Evolutionary conservation across 352 stramenopile genomes (phyloP), one percentile per base, ranked within the genome.

Genomic region (Globisporangium camurandrum): DNA sequence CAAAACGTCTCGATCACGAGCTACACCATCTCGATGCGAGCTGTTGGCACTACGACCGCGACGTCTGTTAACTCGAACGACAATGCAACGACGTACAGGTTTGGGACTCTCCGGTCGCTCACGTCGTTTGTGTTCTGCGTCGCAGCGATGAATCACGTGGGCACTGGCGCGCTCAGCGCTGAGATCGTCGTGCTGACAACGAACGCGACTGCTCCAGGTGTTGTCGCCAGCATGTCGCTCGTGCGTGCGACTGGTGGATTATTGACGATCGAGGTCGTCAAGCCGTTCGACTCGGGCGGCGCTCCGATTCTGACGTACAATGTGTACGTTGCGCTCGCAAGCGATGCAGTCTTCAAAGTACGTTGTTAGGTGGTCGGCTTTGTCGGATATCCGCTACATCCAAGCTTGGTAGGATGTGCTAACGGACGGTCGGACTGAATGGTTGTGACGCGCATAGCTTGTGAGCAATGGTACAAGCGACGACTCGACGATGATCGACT

Each of bases 251-350:
- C 75, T 0, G 75, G 75, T 3, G 75, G 75, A 3, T 48, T 82
- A 28, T 45, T 87, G 5, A 65, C 56, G 2, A 19, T 87, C 2
- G 38, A 24, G 11, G 50, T 87, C 1, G 22, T 20, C 0, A 22
- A 59, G 0, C 68, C 75, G 4, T 49, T 67, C 11, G 75, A 87
- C 27, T 57, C 34, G 6, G 75, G 75, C 22, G 75, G 72, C 8
- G 40, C 62, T 6, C n/a, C 58, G n/a, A 59, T 84, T 22, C 42
- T 40, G 0, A 65, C 63, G 9, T 87, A 75, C 26, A 17, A 59
- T 2, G 54, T 67, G 10, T 60, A 57, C 16, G n/a, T 53, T 19
- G 44, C 39, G 14, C 16, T 22, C 14, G 27, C 40, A 38, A 39
- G 20, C 11, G 41, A 54, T 17, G 4, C 38, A 0, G 24, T 50